phyloP scores from a whole-genome alignment of 2,329 filamentous ascomycete genomes.

The Dactylellina cionopaga region DNA sequence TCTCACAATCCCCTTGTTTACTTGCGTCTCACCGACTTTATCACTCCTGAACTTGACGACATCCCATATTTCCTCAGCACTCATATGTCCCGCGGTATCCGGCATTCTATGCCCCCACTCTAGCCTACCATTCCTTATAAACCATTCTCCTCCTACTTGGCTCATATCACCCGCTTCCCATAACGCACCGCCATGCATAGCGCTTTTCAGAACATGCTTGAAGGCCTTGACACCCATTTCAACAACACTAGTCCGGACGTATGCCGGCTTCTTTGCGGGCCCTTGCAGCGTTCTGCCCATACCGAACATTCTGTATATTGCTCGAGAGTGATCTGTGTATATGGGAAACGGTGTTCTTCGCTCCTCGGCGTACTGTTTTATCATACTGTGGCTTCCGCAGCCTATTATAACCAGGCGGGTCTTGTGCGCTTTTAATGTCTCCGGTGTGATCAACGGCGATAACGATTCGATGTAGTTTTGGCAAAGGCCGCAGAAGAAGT shows the following conservation, averaged over 20 bases:
- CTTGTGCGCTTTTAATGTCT: conserved; percentile 27
- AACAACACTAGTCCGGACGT: conserved; percentile 39
- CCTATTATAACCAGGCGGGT: conserved; percentile 51
- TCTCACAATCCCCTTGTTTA: conserved; percentile 27
- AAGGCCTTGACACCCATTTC: conserved; percentile 50
- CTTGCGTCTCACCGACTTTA: conserved; percentile 3
- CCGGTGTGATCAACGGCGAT: conserved; percentile 42
- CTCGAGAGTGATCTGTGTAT: conserved; percentile 40
- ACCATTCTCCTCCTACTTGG: conserved; percentile 47
- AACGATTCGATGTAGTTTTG: conserved; percentile 49
- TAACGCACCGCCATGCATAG: conserved; percentile 32
- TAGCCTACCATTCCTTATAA: conserved; percentile 39
- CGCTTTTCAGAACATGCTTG: conserved; percentile 34
- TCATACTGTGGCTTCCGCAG: conserved; percentile 36
- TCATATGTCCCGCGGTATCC: conserved; percentile 49
- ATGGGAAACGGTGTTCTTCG: conserved; percentile 37
- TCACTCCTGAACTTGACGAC: conserved; percentile 44
- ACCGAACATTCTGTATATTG: conserved; percentile 40
- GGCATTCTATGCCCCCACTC: conserved; percentile 50
- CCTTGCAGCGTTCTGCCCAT: conserved; percentile 44
- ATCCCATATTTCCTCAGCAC: conserved; percentile 50
- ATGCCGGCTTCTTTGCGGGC: conserved; percentile 42
- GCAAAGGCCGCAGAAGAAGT: conserved; percentile 47
- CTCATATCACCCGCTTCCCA: conserved; percentile 50
- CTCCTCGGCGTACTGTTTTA: conserved; percentile 34